Conservation (phyloP, 139 green algal species). For the Trebouxia sp. region DNA sequence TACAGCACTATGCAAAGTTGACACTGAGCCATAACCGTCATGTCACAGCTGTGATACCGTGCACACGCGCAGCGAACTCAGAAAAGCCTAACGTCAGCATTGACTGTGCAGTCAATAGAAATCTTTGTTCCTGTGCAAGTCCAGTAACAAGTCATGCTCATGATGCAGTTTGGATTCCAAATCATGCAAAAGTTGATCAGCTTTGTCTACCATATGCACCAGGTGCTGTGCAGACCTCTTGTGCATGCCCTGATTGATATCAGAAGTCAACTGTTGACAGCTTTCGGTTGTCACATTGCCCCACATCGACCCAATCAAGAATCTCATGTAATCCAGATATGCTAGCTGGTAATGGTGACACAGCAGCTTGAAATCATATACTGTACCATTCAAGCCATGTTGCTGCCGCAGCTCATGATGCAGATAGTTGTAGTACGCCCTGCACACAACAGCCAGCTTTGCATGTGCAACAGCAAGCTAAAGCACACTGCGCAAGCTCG, state of each 20-base stretch:
- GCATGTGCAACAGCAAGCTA: too few species aligned
- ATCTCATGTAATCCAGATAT: conserved; percentile 6
- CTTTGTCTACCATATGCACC: neutral
- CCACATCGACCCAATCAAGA: conserved; percentile 21
- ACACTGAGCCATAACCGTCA: neutral
- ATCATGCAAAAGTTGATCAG: too few species aligned
- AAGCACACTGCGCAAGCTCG: too few species aligned
- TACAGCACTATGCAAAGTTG: too few species aligned
- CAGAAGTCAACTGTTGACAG: neutral
- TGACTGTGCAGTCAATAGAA: too few species aligned
- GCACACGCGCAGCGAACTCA: too few species aligned
- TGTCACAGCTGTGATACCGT: too few species aligned
- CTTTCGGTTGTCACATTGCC: neutral
- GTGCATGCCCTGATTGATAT: conserved; percentile 30
- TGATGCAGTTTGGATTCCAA: too few species aligned
- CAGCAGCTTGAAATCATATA: neutral
- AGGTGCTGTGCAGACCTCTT: conserved; percentile 25
- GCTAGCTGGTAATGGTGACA: neutral
- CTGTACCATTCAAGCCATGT: neutral
- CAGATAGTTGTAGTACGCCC: neutral
- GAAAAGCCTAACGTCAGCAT: too few species aligned
- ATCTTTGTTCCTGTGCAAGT: too few species aligned
- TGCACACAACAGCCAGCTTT: too few species aligned
- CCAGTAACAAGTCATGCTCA: too few species aligned
- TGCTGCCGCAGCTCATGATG: neutral